Percentiles rank a stretch among this genome's conserved stretches.
Evolutionary conservation across 192 early-diverging fungal species (phyloP).

Genomic region (Mortierella alpina): DNA sequence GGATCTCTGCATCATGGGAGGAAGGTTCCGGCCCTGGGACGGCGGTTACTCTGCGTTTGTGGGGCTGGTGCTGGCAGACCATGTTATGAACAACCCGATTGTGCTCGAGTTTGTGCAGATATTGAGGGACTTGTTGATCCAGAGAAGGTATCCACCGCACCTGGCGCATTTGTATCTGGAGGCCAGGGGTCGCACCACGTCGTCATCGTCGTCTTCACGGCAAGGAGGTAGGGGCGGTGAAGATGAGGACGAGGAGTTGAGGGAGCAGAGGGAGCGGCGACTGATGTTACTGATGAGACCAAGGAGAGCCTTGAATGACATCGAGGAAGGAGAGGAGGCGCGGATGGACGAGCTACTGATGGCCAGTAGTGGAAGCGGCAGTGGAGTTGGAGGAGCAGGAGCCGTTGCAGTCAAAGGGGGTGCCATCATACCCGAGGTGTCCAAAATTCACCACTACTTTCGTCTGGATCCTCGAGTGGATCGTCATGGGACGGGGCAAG

Average conservation of each 20-base stretch:
- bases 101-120: slow-evolving; percentile 51
- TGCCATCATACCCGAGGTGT: slow-evolving; percentile 22
- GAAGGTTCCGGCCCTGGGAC: slow-evolving; percentile 50
- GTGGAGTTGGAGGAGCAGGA: background rate
- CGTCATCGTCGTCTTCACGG: background rate
- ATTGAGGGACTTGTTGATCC: slow-evolving; percentile 29
- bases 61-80: slow-evolving; percentile 45
- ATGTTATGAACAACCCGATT: slow-evolving; percentile 46
- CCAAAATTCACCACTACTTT: slow-evolving; percentile 45
- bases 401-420: slow-evolving; percentile 11
- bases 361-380: background rate
- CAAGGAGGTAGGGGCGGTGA: background rate
- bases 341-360: slow-evolving; percentile 42
- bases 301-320: slow-evolving; percentile 15
- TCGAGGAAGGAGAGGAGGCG: slow-evolving; percentile 43
- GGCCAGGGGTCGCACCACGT: slow-evolving; percentile 6
- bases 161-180: slow-evolving; percentile 29
- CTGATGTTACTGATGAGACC: slow-evolving; percentile 18
- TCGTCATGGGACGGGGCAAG: slow-evolving; percentile 11
- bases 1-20: slow-evolving; percentile 49
- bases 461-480: slow-evolving; percentile 32
- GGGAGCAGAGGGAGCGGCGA: background rate
- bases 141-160: slow-evolving; percentile 15
- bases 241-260: background rate
- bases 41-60: slow-evolving; percentile 52